phyloP scores from a whole-genome alignment of 805 yeast genomes.

The Yarrowia alimentaria region DNA sequence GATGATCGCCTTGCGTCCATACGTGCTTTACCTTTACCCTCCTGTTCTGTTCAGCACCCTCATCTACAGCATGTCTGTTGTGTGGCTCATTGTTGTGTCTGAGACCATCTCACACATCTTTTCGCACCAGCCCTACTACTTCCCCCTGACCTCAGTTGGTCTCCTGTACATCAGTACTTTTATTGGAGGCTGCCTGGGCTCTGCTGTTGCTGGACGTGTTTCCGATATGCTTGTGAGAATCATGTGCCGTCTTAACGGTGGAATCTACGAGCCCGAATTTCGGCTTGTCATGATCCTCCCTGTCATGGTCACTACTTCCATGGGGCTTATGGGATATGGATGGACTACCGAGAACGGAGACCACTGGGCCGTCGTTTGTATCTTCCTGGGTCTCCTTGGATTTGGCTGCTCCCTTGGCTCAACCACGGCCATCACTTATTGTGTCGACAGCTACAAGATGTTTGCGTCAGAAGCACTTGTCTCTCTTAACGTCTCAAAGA shows the following conservation, averaged over 20 bases:
- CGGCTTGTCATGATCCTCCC: conserved; percentile 55
- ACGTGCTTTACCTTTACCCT: conserved; percentile 51
- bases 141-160: conserved; percentile 49
- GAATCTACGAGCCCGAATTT: conserved; percentile 63
- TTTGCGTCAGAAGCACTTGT: conserved; percentile 61
- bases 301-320: conserved; percentile 44
- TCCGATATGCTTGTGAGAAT: conserved; percentile 51
- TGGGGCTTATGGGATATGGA: conserved; percentile 64
- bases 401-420: conserved; percentile 63
- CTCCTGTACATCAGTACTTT: conserved; percentile 56
- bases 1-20: conserved; percentile 56
- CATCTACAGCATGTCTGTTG: conserved; percentile 56
- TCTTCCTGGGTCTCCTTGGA: conserved; percentile 55
- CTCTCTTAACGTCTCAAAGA: conserved; percentile 54
- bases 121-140: conserved; percentile 47
- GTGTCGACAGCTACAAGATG: conserved; percentile 56
- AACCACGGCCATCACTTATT: conserved; percentile 59
- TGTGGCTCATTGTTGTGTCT: conserved; percentile 62
- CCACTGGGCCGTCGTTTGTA: conserved; percentile 56
- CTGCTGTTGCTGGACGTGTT: conserved; percentile 51
- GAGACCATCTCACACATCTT: conserved; percentile 56
- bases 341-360: conserved; percentile 53
- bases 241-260: conserved; percentile 49
- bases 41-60: conserved; percentile 52
- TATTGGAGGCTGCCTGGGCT: conserved; percentile 57